Percentiles rank a stretch among this genome's conserved stretches.
phyloP scores from a whole-genome alignment of 192 early-diverging fungal species.

The Podochytrium sp. region DNA sequence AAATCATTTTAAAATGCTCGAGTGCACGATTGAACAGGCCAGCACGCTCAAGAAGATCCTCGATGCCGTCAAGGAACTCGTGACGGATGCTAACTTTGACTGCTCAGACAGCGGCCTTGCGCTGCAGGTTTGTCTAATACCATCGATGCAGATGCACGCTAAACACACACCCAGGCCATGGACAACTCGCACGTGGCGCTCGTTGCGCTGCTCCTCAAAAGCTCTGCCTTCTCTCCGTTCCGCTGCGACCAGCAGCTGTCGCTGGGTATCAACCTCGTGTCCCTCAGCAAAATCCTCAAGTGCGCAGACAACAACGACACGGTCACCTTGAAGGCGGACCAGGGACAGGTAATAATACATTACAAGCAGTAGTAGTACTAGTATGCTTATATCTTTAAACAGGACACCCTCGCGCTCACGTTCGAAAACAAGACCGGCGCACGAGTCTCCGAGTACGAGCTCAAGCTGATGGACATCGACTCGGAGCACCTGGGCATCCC shows the following conservation, averaged over 20 bases:
- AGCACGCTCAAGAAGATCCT: conserved; percentile 91
- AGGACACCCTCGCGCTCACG: no score
- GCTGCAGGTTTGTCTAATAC: no score
- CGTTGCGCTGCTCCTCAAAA: conserved; percentile 80
- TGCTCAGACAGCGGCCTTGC: conserved; percentile 93
- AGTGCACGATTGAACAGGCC: conserved; percentile 75
- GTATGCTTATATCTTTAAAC: no score
- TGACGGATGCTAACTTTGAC: conserved; percentile 97
- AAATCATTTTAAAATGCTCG: no score
- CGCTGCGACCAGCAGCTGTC: conserved; percentile 87
- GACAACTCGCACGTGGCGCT: conserved; percentile 97
- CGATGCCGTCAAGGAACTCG: conserved; percentile 97
- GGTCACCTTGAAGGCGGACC: conserved; percentile 88
- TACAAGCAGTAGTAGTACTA: no score
- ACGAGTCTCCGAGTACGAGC: conserved; percentile 84
- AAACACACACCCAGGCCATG: no score
- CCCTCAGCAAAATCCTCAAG: conserved; percentile 91
- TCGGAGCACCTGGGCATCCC: conserved; percentile 94
- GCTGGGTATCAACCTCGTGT: conserved; percentile 86
- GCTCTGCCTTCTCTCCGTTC: conserved; percentile 66
- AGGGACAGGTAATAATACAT: no score
- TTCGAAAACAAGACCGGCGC: no score
- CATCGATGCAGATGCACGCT: no score
- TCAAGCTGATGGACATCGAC: conserved; percentile 99
- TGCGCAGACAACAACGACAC: conserved; percentile 86